Base-by-base conservation (phyloP, 805 yeast species). In the Kodamaea laetipori region DNA sequence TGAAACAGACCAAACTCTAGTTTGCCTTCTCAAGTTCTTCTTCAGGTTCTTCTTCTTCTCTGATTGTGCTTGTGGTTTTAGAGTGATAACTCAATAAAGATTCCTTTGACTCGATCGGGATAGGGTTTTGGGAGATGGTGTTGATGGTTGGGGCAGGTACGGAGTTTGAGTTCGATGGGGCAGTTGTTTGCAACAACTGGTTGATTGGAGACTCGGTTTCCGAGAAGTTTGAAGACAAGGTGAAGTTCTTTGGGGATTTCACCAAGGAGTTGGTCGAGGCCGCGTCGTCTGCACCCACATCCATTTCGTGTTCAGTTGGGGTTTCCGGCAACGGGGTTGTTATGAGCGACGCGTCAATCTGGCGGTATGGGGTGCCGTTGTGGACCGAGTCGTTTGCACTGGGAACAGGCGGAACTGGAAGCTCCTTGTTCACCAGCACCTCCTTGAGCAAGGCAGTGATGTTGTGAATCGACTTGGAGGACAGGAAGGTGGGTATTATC, bases 211-310 rank as follows among this genome's bases (percentile, higher is more conserved):
- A 66, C 46, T 62, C 69, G 13, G 56, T 50, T 18, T 66, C 69
- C 37, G 62, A 63, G 50, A 58, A 61, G 46, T 67, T 55, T 8
- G 34, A 30, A 6, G 73, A 53, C 40, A 70, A 57, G 19, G 71
- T 60, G 48, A 60, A 69, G 0, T 69, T 67, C 50, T 70, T 70
- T 16, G 76, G 76, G 7, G 72, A 66, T 45, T 70, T 70, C 6
- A 67, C 73, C 41, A 65, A 53, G 5, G 63, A 53, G 19, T 39
- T 40, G 26, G 44, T 35, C 6, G 53, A 44, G 31, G 44, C 48
- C 10, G 45, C 40, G 31, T 56, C 64, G 17, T 52, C 46, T 44
- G 55, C 15, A 44, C 51, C 36, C 50, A 50, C 32, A 46, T 51
- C 18, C 45, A 43, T 27, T 28, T 37, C 37, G 32, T 43, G 30